phyloP scores from a whole-genome alignment of 805 yeast genomes.

The Trichomonascus vanleenenianus region DNA sequence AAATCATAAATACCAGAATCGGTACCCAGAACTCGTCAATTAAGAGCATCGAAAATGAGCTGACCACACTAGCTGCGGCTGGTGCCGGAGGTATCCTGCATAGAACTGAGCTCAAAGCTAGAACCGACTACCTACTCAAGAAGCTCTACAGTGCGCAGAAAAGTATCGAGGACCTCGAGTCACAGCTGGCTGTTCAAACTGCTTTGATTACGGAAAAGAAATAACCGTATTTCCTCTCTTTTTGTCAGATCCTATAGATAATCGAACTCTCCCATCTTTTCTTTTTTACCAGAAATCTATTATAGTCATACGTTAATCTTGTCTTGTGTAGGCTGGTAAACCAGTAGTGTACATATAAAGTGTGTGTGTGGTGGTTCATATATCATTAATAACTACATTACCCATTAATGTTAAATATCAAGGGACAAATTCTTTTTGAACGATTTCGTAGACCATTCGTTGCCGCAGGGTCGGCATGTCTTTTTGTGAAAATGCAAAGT shows the following conservation, averaged over 20 bases:
- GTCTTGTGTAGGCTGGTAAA: too few relatives aligned
- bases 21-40: slow-evolving; percentile 56
- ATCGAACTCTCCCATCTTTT: too few relatives aligned
- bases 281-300: too few relatives aligned
- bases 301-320: too few relatives aligned
- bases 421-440: slow-evolving; percentile 19
- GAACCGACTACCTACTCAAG: slow-evolving; percentile 58
- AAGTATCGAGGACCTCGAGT: slow-evolving; percentile 42
- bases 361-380: neutral
- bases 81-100: slow-evolving; percentile 20
- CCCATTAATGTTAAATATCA: too few relatives aligned
- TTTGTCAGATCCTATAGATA: too few relatives aligned
- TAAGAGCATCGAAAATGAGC: slow-evolving; percentile 59
- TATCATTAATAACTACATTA: too few relatives aligned
- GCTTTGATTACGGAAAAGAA: too few relatives aligned
- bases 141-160: slow-evolving; percentile 59
- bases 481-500: slow-evolving; percentile 48
- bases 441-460: slow-evolving; percentile 58
- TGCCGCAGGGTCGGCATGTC: slow-evolving; percentile 66
- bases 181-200: slow-evolving; percentile 19
- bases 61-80: slow-evolving; percentile 34
- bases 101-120: slow-evolving; percentile 45
- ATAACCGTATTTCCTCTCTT: too few relatives aligned
- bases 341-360: slow-evolving; percentile 1
- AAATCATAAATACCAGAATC: slow-evolving; percentile 48